Conservation (phyloP, 352 stramenopile genomes). For the Pythium periplocum region DNA sequence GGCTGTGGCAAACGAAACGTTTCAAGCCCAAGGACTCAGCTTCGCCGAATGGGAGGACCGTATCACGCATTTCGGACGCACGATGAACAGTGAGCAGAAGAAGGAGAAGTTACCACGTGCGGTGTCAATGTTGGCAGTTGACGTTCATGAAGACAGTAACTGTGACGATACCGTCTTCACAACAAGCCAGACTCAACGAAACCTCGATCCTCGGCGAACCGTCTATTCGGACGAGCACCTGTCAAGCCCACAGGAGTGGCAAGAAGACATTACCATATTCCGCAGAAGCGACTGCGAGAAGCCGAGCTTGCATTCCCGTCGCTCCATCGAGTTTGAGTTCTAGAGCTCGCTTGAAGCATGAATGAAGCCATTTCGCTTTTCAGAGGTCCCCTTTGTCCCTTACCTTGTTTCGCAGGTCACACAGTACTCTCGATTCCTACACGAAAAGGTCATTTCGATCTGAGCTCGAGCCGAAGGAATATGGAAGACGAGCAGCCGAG, state of each 20-base stretch:
- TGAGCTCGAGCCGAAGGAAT: neutral
- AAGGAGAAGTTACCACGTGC: slow-evolving; percentile 1
- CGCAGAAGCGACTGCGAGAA: neutral
- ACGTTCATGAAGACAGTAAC: slow-evolving; percentile 8
- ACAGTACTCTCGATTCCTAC: neutral
- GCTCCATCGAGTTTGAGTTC: neutral
- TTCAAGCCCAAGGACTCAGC: slow-evolving; percentile 42
- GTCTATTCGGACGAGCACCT: neutral
- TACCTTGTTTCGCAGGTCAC: neutral
- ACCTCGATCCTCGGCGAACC: too few relatives aligned
- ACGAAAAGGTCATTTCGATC: neutral
- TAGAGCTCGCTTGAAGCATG: neutral
- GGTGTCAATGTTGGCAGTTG: slow-evolving; percentile 7
- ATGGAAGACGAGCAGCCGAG: neutral
- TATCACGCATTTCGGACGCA: slow-evolving; percentile 1
- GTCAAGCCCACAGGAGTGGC: neutral
- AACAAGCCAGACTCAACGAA: neutral
- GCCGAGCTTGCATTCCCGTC: neutral
- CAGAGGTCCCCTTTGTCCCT: too few relatives aligned
- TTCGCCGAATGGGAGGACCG: slow-evolving; percentile 32
- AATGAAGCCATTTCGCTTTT: too few relatives aligned
- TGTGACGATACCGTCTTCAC: neutral
- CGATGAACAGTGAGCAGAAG: neutral
- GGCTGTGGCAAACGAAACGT: slow-evolving; percentile 16
- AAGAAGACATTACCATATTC: neutral